phyloP scores from a whole-genome alignment of 768 basidiomycete species.

The Rubroboletus satanas region DNA sequence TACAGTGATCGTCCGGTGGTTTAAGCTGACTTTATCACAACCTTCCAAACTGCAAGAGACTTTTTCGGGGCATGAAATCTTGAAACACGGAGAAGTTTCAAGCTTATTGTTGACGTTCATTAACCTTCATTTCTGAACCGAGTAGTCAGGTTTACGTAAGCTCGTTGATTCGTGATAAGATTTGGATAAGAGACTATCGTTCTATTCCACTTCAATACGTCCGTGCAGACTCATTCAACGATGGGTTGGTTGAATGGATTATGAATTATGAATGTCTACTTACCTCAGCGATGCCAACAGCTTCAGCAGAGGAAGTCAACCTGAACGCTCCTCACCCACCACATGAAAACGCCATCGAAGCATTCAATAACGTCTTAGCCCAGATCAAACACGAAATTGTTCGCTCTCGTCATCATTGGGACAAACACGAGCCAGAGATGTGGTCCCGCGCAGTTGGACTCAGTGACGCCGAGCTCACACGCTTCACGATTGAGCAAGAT shows the following conservation, averaged over 20 bases:
- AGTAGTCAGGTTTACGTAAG: slow-evolving; percentile 17
- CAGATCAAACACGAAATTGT: slow-evolving; percentile 63
- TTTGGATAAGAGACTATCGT: background rate
- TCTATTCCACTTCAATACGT: background rate
- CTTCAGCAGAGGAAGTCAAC: slow-evolving; percentile 51
- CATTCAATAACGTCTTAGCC: slow-evolving; percentile 53
- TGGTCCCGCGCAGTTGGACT: slow-evolving; percentile 58
- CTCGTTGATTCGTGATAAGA: slow-evolving; percentile 18
- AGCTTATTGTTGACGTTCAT: slow-evolving; percentile 19
- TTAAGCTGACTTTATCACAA: slow-evolving; percentile 5
- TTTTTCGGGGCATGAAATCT: slow-evolving; percentile 22
- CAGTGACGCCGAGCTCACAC: slow-evolving; percentile 48
- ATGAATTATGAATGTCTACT: slow-evolving; percentile 1
- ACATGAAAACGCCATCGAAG: slow-evolving; percentile 56
- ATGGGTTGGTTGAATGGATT: slow-evolving; percentile 25
- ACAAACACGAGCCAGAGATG: slow-evolving; percentile 57
- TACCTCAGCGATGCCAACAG: slow-evolving; percentile 33
- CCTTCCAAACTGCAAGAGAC: background rate
- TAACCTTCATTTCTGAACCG: slow-evolving; percentile 9
- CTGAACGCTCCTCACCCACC: slow-evolving; percentile 62
- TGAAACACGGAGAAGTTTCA: slow-evolving; percentile 28
- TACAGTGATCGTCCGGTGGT: background rate
- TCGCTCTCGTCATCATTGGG: slow-evolving; percentile 66
- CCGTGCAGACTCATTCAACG: slow-evolving; percentile 1
- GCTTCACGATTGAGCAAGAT: slow-evolving; percentile 46